phyloP scores from a whole-genome alignment of 176 grass and related monocot genomes.

The Avena insularis region DNA sequence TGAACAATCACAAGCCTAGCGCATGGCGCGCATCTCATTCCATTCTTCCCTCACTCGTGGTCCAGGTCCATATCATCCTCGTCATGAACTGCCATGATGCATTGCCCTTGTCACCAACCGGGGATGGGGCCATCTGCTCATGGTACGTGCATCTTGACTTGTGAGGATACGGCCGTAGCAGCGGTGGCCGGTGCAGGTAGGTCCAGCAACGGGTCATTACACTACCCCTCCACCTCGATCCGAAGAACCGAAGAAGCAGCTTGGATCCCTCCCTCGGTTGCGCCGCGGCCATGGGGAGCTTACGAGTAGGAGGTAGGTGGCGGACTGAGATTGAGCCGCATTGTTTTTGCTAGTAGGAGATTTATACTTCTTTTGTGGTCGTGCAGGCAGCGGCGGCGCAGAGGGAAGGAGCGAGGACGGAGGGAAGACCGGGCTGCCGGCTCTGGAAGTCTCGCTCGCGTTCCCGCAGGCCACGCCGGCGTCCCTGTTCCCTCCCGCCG shows the following conservation, averaged over 20 bases:
- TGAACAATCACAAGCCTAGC: no score
- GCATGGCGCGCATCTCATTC: no score
- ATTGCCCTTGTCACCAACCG: not conserved
- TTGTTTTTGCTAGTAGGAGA: no score
- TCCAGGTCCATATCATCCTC: not conserved
- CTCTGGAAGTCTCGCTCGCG: conserved; percentile 57
- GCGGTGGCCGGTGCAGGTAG: not conserved
- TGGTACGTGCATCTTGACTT: not conserved
- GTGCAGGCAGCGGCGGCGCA: conserved; percentile 10
- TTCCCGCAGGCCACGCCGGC: conserved; percentile 78
- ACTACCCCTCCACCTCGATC: not conserved
- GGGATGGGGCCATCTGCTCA: not conserved
- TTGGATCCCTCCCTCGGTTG: conserved; percentile 3
- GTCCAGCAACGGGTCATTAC: not conserved
- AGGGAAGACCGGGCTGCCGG: conserved; percentile 57
- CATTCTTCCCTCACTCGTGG: not conserved
- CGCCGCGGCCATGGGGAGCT: conserved; percentile 33
- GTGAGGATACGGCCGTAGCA: not conserved
- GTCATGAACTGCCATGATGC: not conserved
- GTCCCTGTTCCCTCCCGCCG: conserved; percentile 64
- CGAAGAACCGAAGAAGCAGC: not conserved
- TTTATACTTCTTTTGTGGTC: not conserved
- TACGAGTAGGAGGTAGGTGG: not conserved
- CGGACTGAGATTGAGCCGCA: not conserved
- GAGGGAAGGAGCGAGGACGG: not conserved